Evolutionary conservation across 2,329 filamentous ascomycete species (phyloP), one percentile per base, ranked within the genome.

Genomic region (Neobulgaria alba): DNA sequence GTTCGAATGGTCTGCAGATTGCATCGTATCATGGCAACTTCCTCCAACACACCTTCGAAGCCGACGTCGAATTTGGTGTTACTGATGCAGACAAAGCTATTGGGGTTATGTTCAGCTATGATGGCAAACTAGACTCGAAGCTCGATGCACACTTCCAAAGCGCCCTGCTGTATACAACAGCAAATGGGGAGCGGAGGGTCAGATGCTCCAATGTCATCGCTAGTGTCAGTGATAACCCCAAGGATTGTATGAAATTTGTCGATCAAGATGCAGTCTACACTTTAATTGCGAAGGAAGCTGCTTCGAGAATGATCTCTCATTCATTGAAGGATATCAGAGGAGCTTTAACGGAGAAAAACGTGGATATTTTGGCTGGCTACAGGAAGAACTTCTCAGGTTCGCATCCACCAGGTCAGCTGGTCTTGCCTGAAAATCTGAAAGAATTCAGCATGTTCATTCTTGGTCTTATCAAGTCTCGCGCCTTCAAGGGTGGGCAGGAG

Each of bases 401-500:
- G 2, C 86, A 94, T 57, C 90, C 92, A 7, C 85, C 89, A 2
- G 86, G 88, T 4, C 89, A 98, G 63, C 76, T 98, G 20, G 88
- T 98, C 20, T 79, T 98, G 64, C 92, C 92, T 0, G 92, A 98
- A 65, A 85, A 90, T 51, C 74, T 98, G 20, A 96, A 96, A 61
- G 92, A 98, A 60, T 89, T 95, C 55, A 80, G 84, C 56, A 96
- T 98, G 88, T 96, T 92, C 63, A 85, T 93, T 65, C 79, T 98
- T 8, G 82, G 85, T 35, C 68, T 96, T 49, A 67, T 94, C 60
- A 98, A 98, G 63, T 89, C 79, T 42, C 79, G 92, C 43, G 89
- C 90, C 2, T 88, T 96, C 67, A 96, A 96, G 68, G 85, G 85
- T 38, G 90, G 90, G 43, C 80, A 82, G 51, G 92, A 98, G 63